Percentiles rank a stretch among this genome's conserved stretches.
phyloP scores from a whole-genome alignment of 2,329 filamentous ascomycete genomes.

The Colletotrichum camelliae region DNA sequence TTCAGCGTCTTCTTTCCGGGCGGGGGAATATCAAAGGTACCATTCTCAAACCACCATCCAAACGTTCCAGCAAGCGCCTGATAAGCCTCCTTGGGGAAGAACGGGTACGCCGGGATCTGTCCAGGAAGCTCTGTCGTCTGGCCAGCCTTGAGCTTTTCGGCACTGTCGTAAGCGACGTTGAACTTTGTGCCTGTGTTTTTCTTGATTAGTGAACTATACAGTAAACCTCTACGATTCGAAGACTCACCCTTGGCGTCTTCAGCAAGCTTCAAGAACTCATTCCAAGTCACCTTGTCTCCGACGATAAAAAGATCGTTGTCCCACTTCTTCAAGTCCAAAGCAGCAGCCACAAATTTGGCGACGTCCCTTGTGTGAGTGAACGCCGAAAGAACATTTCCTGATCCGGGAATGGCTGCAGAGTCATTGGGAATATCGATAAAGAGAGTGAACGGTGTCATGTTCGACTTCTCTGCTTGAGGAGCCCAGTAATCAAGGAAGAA shows the following conservation, averaged over 20 bases:
- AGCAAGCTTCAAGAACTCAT: constrained; percentile 47
- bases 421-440: constrained; percentile 49
- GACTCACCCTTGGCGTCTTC: constrained; percentile 40
- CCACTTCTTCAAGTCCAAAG: constrained; percentile 49
- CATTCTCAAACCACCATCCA: constrained; percentile 25
- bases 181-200: constrained; percentile 33
- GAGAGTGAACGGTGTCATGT: constrained; percentile 43
- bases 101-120: constrained; percentile 28
- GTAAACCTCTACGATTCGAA: background rate
- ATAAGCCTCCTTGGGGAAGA: constrained; percentile 27
- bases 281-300: constrained; percentile 48
- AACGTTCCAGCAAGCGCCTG: constrained; percentile 27
- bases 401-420: constrained; percentile 52
- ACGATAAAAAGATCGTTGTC: constrained; percentile 38
- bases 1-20: constrained; percentile 24
- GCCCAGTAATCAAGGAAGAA: constrained; percentile 54
- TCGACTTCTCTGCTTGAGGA: constrained; percentile 38
- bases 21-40: constrained; percentile 22
- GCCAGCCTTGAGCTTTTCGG: constrained; percentile 36
- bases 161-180: constrained; percentile 35
- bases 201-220: background rate
- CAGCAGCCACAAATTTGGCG: constrained; percentile 47
- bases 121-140: constrained; percentile 37
- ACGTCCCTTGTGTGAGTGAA: constrained; percentile 57
- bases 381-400: constrained; percentile 46